phyloP scores from a whole-genome alignment of 2,329 filamentous ascomycete species.

The Cercospora zeina region DNA sequence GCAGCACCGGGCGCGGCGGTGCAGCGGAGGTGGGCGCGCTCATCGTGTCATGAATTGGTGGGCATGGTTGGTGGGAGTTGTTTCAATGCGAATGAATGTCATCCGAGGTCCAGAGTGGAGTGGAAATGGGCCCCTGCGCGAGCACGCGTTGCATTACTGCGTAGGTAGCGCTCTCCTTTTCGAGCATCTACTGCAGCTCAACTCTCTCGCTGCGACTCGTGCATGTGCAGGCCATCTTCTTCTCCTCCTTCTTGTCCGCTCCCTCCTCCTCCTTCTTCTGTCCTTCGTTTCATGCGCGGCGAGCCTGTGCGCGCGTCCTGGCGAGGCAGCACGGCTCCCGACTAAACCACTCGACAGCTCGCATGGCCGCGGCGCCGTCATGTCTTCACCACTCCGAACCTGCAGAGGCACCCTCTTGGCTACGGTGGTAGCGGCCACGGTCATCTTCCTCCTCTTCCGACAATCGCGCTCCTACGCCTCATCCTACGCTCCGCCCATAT shows the following conservation, averaged over 20 bases:
- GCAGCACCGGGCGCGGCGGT: conserved; percentile 6
- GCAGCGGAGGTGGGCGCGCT: not conserved
- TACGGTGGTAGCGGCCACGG: not conserved
- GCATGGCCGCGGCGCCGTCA: conserved; percentile 1
- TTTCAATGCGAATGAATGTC: not conserved
- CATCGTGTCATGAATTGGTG: not conserved
- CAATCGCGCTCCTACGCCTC: conserved; percentile 6
- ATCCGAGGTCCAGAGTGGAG: not conserved
- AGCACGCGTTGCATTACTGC: conserved; percentile 6
- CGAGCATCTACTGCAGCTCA: not conserved
- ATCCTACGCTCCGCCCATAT: not conserved
- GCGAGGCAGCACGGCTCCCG: conserved; percentile 1
- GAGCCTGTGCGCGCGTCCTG: conserved; percentile 6
- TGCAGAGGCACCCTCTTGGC: conserved; percentile 13
- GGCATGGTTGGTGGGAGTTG: not conserved
- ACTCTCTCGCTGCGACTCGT: not conserved
- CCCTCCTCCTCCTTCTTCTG: not conserved
- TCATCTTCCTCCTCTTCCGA: conserved; percentile 10
- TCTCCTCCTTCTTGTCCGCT: not conserved
- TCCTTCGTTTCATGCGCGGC: not conserved
- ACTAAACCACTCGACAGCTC: not conserved
- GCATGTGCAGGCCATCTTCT: not conserved
- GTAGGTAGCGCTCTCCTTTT: conserved; percentile 14
- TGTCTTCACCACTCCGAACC: conserved; percentile 9
- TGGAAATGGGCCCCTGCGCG: conserved; percentile 1